Evolutionary conservation across 805 yeast genomes (phyloP).

Genomic region (Blastobotrys chiropterorum): DNA sequence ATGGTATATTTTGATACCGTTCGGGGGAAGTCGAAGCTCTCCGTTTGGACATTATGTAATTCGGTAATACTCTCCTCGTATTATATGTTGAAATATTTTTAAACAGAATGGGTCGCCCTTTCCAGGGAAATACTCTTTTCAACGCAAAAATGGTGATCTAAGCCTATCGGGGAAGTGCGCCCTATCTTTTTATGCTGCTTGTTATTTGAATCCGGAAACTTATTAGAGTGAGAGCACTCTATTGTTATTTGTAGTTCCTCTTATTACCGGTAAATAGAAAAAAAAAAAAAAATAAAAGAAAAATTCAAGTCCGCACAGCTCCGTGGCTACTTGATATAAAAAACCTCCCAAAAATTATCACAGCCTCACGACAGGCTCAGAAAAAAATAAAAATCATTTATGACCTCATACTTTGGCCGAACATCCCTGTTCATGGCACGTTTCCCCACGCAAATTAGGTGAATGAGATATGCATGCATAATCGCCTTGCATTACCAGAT

Average conservation of each 20-base stretch:
- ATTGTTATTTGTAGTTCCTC: background rate
- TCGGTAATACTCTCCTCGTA: background rate
- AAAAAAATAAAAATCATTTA: background rate
- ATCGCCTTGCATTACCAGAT: background rate
- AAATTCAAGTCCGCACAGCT: background rate
- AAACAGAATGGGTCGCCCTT: background rate
- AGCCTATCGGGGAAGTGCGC: background rate
- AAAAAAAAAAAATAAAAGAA: no score
- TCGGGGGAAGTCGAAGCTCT: conserved; percentile 9
- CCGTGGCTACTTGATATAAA: background rate
- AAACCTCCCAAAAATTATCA: background rate
- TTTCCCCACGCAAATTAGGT: background rate
- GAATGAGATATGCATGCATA: background rate
- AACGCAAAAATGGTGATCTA: background rate
- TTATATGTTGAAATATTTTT: background rate
- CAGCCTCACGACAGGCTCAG: background rate
- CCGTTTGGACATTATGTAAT: background rate
- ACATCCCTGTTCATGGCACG: background rate
- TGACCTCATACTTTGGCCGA: background rate
- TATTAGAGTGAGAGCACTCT: background rate
- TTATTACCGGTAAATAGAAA: background rate
- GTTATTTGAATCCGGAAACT: background rate
- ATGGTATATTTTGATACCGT: background rate
- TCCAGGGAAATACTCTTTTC: background rate
- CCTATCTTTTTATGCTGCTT: background rate